These are phyloP conservation scores for Chalciporus piperatus DNA, from an alignment of 768 basidiomycete genomes.

Conservation along the genomic window DNA sequence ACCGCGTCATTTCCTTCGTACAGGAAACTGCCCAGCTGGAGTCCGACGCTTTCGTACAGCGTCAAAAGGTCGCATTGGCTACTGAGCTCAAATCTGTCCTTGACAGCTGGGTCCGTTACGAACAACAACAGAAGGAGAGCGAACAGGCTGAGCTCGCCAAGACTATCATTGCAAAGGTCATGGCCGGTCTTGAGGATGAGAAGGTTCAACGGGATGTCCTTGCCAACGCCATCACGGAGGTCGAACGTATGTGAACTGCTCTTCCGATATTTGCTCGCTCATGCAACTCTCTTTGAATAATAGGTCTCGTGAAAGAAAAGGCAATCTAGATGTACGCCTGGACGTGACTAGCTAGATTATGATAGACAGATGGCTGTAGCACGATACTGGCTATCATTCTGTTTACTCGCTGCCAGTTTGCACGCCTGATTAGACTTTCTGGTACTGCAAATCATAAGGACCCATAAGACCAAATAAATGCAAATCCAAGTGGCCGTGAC, in stretches of 20 bases:
- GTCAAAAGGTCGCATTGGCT: constrained; percentile 84
- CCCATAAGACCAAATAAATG: constrained; percentile 27
- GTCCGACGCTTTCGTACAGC: constrained; percentile 83
- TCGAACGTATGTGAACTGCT: constrained; percentile 77
- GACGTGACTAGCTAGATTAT: constrained; percentile 25
- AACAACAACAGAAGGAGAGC: constrained; percentile 94
- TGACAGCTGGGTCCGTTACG: constrained; percentile 97
- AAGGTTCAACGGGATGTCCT: constrained; percentile 88
- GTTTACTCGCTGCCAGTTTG: background rate
- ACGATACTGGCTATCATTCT: constrained; percentile 8
- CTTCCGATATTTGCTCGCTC: background rate
- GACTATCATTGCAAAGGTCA: constrained; percentile 84
- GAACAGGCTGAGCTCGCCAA: constrained; percentile 92
- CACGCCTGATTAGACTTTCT: no score
- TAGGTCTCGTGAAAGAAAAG: constrained; percentile 91
- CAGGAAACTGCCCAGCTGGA: constrained; percentile 94
- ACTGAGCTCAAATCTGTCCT: constrained; percentile 91
- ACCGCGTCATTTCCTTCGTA: background rate
- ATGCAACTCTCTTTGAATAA: background rate
- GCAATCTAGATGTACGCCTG: constrained; percentile 58
- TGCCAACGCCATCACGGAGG: constrained; percentile 73
- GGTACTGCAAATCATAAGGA: background rate
- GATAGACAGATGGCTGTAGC: constrained; percentile 17
- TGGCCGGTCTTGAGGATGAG: constrained; percentile 79
- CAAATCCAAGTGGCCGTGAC: constrained; percentile 21